Evolutionary conservation across 495 filamentous ascomycete genomes (phyloP), one percentile per base, ranked within the genome.

Genomic region (Aspergillus sclerotioniger): DNA sequence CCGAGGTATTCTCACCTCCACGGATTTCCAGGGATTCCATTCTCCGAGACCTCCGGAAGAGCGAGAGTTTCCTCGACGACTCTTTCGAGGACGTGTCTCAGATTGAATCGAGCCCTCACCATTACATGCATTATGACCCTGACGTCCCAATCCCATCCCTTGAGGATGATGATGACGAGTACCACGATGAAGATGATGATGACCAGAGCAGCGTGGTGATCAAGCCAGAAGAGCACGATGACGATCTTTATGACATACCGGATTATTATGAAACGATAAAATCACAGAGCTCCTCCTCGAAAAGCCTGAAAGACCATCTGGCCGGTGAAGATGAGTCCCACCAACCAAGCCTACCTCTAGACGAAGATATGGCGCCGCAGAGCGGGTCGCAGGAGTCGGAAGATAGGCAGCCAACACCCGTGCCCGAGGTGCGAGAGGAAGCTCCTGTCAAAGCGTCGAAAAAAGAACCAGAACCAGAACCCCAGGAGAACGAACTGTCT

Each of bases 21-120:
- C 87, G 86, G 28, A 93, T 96, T 65, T 97, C 94, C 33, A 83
- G 94, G 19, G 94, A 97, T 66, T 96, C 92, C 0, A 98, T 98
- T 56, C 74, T 96, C 49, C 85, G 91, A 15, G 91, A 91, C 56
- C 86, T 98, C 20, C 91, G 92, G 62, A 87, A 88, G 43, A 83
- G 87, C 50, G 82, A 86, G 49, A 69, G 70, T 55, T 76, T 77
- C 39, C 33, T 70, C 13, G 71, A 75, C 37, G 86, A 90, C 48
- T 84, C 84, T n/a, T 81, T 84, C 56, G 84, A 84, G 45, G 81
- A 80, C 53, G 86, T 84, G 53, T 84, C 81, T 0, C 83, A 87
- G 8, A 70, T 82, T 0, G 73, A 72, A 6, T 77, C 81, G 1
- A 84, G 82, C 59, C 76, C 81, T 20, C 74, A 77, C 54, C 76